These are phyloP conservation scores for Chenopodium formosanum DNA, from an alignment of 148 eudicot genomes.

Conservation along the genomic window DNA sequence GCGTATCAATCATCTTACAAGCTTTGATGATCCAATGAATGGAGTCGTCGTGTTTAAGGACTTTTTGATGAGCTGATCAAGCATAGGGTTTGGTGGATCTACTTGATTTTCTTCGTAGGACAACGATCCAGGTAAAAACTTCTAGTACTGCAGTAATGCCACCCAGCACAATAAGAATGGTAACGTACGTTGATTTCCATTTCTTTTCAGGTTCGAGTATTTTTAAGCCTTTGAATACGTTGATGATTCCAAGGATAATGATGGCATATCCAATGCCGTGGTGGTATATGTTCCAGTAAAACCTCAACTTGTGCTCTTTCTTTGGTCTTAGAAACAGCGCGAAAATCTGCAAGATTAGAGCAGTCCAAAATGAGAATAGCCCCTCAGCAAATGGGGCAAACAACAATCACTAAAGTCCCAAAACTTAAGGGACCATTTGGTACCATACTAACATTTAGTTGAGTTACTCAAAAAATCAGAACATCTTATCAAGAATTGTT, in stretches of 20 bases:
- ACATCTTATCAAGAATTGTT: neutral
- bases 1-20: neutral
- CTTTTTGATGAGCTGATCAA: conserved; percentile 16
- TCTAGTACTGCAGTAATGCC: conserved; percentile 60
- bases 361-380: neutral
- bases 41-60: neutral
- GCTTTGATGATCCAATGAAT: neutral
- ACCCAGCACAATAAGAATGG: conserved; percentile 51
- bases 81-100: conserved; percentile 70
- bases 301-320: conserved; percentile 80
- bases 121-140: conserved; percentile 72
- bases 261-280: conserved; percentile 71
- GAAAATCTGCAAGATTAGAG: conserved; percentile 45
- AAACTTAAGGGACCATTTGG: neutral
- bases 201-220: conserved; percentile 70
- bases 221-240: conserved; percentile 81
- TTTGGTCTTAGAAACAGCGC: conserved; percentile 84
- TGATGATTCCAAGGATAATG: conserved; percentile 68
- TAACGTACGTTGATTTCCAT: conserved; percentile 66
- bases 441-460: neutral
- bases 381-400: neutral
- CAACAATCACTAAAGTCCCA: neutral
- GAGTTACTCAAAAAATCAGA: neutral
- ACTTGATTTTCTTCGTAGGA: conserved; percentile 50
- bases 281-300: conserved; percentile 90